Base-by-base conservation (phyloP, 2,329 filamentous ascomycete species). In the Stenocarpella maydis region DNA sequence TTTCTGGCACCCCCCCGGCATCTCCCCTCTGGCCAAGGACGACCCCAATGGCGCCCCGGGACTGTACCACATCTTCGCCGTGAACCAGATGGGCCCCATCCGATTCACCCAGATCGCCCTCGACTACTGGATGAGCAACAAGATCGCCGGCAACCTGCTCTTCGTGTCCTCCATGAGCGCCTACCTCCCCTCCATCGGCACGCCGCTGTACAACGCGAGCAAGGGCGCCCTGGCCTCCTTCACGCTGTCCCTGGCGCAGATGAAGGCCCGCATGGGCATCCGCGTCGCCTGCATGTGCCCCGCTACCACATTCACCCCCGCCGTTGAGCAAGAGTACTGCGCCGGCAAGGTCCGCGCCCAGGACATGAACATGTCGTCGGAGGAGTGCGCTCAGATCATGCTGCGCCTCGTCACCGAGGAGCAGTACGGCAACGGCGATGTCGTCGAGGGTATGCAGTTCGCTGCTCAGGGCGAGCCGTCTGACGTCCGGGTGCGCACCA, bases 31-130 rank as follows among this genome's bases (percentile, higher is more conserved):
- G 3, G n/a, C 72, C 10, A 37, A 63, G 34, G 75, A 76, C 67
- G 60, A 71, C 21, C 47, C 72, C 15, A 67, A 74, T 41, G 70
- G 67, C 19, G 34, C 34, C 12, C 52, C 66, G n/a, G 74, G 74
- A 4, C 31, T 67, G 24, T 76, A 75, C 61, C 65, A 72, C 14
- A 70, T 67, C 7, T 73, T 75, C n/a, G 71, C 69, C 24, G 64
- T 74, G 63, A 76, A 76, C 68, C 45, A 61, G 26, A 67, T 72
- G 10, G 74, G 70, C 0, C 74, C 75, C 3, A 74, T 76, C 28
- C 70, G 74, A 12, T 65, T 76, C 6, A 65, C 74, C 4, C 75
- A 76, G 71, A 72, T 75, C 41, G 74, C 74, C 15, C 43, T 76
- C n/a, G 70, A 75, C 45, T 75, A 76, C 69, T 66, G 67, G 67